Conservation (phyloP, 1,284 basidiomycete genomes). For the Volvariella volvacea region DNA sequence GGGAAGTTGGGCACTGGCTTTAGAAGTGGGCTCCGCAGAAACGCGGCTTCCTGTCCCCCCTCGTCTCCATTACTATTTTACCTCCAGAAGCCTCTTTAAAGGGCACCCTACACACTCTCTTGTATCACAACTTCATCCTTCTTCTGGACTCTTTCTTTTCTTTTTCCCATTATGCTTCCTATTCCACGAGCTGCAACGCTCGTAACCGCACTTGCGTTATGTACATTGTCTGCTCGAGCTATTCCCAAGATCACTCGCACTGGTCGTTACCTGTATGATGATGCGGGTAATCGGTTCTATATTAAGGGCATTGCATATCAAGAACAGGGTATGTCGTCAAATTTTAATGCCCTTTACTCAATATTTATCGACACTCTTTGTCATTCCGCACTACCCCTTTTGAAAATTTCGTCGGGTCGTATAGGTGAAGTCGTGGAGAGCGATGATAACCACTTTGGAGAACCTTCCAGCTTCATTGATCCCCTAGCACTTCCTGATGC, state of each 20-base stretch:
- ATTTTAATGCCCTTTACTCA: not conserved
- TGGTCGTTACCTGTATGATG: constrained; percentile 77
- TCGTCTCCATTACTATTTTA: constrained; percentile 4
- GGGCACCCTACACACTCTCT: constrained; percentile 12
- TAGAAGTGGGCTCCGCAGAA: not conserved
- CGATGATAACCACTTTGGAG: constrained; percentile 67
- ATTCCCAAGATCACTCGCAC: constrained; percentile 53
- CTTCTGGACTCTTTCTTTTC: constrained; percentile 5
- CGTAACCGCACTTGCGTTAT: constrained; percentile 21
- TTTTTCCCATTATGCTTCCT: constrained; percentile 18
- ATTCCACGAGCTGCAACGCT: constrained; percentile 21
- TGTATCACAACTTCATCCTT: constrained; percentile 7
- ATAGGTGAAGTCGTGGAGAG: constrained; percentile 39
- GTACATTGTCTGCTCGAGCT: constrained; percentile 38
- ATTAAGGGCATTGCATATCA: constrained; percentile 93
- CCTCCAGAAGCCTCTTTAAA: constrained; percentile 7
- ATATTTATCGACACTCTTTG: constrained; percentile 5
- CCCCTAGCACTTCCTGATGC: constrained; percentile 64
- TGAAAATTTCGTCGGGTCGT: not conserved
- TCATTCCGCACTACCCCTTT: not conserved
- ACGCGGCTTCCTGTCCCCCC: constrained; percentile 1
- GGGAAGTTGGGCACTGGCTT: not conserved
- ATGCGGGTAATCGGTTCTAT: constrained; percentile 73
- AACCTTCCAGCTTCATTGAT: constrained; percentile 72
- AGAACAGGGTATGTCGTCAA: constrained; percentile 62